These are phyloP conservation scores for Xylariaceae sp. DNA, from an alignment of 2,329 filamentous ascomycete genomes.

Conservation along the genomic window DNA sequence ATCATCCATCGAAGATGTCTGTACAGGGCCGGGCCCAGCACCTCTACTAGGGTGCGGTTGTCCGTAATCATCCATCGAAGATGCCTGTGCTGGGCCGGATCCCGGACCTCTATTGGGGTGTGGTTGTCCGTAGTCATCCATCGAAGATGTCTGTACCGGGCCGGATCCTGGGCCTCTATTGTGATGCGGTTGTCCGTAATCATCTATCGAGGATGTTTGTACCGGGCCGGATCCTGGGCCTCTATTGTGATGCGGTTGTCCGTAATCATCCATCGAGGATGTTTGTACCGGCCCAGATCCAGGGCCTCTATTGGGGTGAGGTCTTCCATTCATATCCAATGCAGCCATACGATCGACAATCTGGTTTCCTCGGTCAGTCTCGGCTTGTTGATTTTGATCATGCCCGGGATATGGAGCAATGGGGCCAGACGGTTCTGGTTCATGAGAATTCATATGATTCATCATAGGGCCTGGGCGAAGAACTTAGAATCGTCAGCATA, in stretches of 20 bases:
- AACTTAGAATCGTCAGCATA: constrained; percentile 22
- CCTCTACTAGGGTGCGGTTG: constrained; percentile 13
- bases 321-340: constrained; percentile 37
- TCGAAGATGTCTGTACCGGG: constrained; percentile 32
- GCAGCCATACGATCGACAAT: constrained; percentile 40
- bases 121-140: constrained; percentile 32
- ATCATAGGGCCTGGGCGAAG: constrained; percentile 23
- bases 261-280: constrained; percentile 33
- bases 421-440: constrained; percentile 37
- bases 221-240: constrained; percentile 33
- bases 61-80: constrained; percentile 30
- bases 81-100: constrained; percentile 32
- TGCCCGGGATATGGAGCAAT: constrained; percentile 42
- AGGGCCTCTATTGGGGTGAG: constrained; percentile 29
- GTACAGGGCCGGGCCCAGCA: too few species aligned
- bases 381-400: constrained; percentile 34
- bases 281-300: constrained; percentile 33
- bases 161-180: constrained; percentile 33
- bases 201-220: constrained; percentile 33
- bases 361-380: constrained; percentile 38
- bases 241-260: constrained; percentile 28
- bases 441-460: constrained; percentile 26
- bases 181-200: constrained; percentile 27
- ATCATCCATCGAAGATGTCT: too few species aligned
- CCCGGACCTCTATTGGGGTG: constrained; percentile 31